Percentiles rank a stretch among this genome's conserved stretches.
These are phyloP conservation scores for Pleurotus eryngii DNA, from an alignment of 768 basidiomycete genomes.

Conservation along the genomic window DNA sequence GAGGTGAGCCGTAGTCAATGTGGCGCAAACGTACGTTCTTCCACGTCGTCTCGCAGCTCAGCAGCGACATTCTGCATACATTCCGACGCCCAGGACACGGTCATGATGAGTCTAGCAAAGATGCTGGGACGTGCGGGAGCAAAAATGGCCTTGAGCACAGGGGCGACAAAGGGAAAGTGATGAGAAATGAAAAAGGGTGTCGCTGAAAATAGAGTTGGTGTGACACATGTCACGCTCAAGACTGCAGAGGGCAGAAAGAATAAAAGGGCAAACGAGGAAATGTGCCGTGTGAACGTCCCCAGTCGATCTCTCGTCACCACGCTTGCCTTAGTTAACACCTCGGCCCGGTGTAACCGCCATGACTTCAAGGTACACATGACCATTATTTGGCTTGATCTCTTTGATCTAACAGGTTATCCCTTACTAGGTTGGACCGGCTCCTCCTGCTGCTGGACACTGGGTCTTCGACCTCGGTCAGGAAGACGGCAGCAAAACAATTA, in stretches of 20 bases:
- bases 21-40: slow-evolving; percentile 1
- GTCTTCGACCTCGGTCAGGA: slow-evolving; percentile 83
- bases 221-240: slow-evolving; percentile 6
- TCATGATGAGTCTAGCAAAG: not conserved
- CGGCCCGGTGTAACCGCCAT: slow-evolving; percentile 61
- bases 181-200: slow-evolving; percentile 3
- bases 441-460: slow-evolving; percentile 94
- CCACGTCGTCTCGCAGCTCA: slow-evolving; percentile 2
- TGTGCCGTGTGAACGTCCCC: slow-evolving; percentile 52
- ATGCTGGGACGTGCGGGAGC: not conserved
- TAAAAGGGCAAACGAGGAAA: slow-evolving; percentile 39
- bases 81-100: slow-evolving; percentile 7
- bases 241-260: slow-evolving; percentile 4
- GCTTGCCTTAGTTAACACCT: slow-evolving; percentile 29
- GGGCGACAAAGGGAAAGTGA: slow-evolving; percentile 6
- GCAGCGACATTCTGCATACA: not conserved
- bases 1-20: not conserved
- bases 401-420: slow-evolving; percentile 5
- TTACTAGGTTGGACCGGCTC: slow-evolving; percentile 88
- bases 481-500: slow-evolving; percentile 95
- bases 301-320: slow-evolving; percentile 31
- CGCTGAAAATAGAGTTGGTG: slow-evolving; percentile 8
- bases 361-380: slow-evolving; percentile 63
- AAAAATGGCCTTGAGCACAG: not conserved
- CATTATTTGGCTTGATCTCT: slow-evolving; percentile 8